Conservation (phyloP, 352 stramenopile genomes). For the Globisporangium viniferum region DNA sequence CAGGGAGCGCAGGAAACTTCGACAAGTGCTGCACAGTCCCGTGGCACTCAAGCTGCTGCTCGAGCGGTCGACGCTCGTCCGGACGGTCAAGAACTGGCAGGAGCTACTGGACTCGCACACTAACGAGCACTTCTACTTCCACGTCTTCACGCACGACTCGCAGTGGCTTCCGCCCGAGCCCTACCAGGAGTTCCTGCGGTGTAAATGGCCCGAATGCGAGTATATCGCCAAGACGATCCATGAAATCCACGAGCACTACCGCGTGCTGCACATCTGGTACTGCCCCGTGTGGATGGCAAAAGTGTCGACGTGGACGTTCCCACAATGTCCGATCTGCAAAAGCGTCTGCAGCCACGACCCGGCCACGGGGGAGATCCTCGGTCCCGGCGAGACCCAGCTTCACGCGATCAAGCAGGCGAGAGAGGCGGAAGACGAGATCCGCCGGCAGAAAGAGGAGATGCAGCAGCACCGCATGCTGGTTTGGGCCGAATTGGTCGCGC, state of each 20-base stretch:
- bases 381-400: slow-evolving; percentile 56
- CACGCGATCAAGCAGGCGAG: slow-evolving; percentile 39
- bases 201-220: slow-evolving; percentile 58
- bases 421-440: slow-evolving; percentile 39
- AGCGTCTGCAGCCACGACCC: slow-evolving; percentile 61
- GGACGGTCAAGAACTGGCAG: slow-evolving; percentile 70
- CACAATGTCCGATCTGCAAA: slow-evolving; percentile 53
- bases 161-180: slow-evolving; percentile 72
- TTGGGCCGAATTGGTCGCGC: slow-evolving; percentile 43
- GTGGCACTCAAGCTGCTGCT: slow-evolving; percentile 65
- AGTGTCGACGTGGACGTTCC: slow-evolving; percentile 65
- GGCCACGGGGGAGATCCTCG: slow-evolving; percentile 51
- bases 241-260: slow-evolving; percentile 75
- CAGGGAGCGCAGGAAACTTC: slow-evolving; percentile 40
- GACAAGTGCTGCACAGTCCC: slow-evolving; percentile 67
- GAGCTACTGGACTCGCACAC: slow-evolving; percentile 77
- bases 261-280: slow-evolving; percentile 64
- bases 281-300: slow-evolving; percentile 74
- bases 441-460: slow-evolving; percentile 50
- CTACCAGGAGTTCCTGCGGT: slow-evolving; percentile 58
- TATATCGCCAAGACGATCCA: slow-evolving; percentile 61
- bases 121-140: slow-evolving; percentile 86
- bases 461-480: slow-evolving; percentile 63
- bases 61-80: slow-evolving; percentile 57
- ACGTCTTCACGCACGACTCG: slow-evolving; percentile 76